Evolutionary conservation across 2,329 filamentous ascomycete genomes (phyloP), one percentile per base, ranked within the genome.

Genomic region (Ceratocystis colombiana): DNA sequence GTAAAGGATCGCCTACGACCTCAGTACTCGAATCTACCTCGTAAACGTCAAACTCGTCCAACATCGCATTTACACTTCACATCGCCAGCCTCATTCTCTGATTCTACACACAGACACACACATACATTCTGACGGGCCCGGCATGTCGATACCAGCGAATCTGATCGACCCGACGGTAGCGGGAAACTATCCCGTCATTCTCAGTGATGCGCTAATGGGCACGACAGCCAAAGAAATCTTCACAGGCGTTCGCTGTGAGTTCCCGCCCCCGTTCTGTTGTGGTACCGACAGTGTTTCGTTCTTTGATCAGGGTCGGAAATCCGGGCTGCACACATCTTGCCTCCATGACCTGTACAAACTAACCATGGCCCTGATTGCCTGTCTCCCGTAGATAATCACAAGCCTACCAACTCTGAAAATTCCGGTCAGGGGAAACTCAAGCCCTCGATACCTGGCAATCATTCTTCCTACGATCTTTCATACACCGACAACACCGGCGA

Each of bases 171-270:
- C 84, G 68, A 84, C 83, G 65, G 81, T 83, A 74, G 76, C 78
- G 67, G 83, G 79, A 67, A 83, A 84, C 71, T 87, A 86, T 71
- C 84, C 83, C 62, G 80, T 87, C 66, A 79, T 87, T 61, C 77
- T 87, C 57, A 85, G 84, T 72, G 84, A 87, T 70, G 80, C 81
- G 33, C 75, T 87, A 41, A 75, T 85, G 45, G 81, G 82, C 53
- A 82, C 80, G 69, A 74, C 80, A 0, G 75, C 80, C 41, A 83
- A 82, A 69, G 82, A 85, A 68, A 76, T 83, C 61, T 85, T 83
- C 70, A 86, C 84, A 1, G 81, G 81, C 65, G 77, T 87, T 62
- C 77, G 80, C 75, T 87, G 84, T 86, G 30, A 64, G 66, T 66
- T 63, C 28, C 61, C 61, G 61, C 37, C 37, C 30, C 22, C 50